Base-by-base conservation (phyloP, 495 filamentous ascomycete genomes). In the Amniculicola lignicola region DNA sequence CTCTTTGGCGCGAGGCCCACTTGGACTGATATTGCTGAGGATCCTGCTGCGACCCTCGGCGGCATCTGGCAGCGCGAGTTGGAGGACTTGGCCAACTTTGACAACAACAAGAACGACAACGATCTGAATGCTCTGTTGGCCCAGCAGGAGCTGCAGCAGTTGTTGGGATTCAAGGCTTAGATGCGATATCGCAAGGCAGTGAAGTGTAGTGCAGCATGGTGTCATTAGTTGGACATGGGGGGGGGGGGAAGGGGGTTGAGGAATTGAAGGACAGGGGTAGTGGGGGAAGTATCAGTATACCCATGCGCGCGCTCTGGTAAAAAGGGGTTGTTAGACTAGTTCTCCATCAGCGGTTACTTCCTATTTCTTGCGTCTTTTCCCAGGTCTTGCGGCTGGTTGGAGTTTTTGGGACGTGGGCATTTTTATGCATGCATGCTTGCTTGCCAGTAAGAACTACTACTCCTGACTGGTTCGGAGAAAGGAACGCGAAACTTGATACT, bases 381-480 rank as follows among this genome's bases (percentile, higher is more conserved):
- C 15, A 42, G 12, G 14, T 24, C 21, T n/a, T 31, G 52, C 33
- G 42, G 39, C 44, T 41, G 28, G 2, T n/a, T 22, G 14, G 18
- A 14, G 22, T 33, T 49, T 19, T 33, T 25, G 1, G 23, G 14
- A n/a, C 22, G 24, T 22, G 2, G 27, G 50, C 12, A 2, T 37
- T 7, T 24, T 18, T 14, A 24, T 47, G 18, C 10, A 12, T 37
- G n/a, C 37, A 18, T 53, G 14, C 10, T 33, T 28, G 37, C n/a
- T 6, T 43, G 12, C 10, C 4, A 31, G 28, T 4, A 16, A 16
- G 3, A 21, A n/a, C 43, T 12, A 10, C 16, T 46, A 46, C 54
- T 57, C 54, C 45, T 57, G 54, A 57, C 54, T 57, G 54, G 54
- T 57, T 57, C 54, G 54, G 54, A 57, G 46, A 48, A 49, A n/a